Base-by-base conservation (phyloP, 192 early-diverging fungal species). In the Coemansia sp. region DNA sequence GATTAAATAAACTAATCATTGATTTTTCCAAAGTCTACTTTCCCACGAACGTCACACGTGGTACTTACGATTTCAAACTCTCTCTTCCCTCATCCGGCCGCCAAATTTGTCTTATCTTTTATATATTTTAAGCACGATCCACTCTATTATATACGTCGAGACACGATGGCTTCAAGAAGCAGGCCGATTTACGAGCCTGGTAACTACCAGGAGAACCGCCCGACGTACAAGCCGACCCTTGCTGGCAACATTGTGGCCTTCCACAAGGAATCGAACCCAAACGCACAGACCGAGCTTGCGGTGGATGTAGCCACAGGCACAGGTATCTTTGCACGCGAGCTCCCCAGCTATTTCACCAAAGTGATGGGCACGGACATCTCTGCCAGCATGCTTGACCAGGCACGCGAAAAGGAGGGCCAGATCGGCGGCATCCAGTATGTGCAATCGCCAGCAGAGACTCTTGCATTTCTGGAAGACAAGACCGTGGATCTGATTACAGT, bases 321-420 rank as follows among this genome's bases (percentile, higher is more conserved):
- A n/a, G n/a, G n/a, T n/a, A n/a, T n/a, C n/a, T n/a, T n/a, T n/a
- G n/a, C n/a, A n/a, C n/a, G n/a, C n/a, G n/a, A n/a, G n/a, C n/a
- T n/a, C n/a, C 63, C n/a, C n/a, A n/a, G n/a, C n/a, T n/a, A n/a
- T 82, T 4, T 72, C 66, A 4, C 72, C 79, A 2, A 75, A 82
- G 81, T 72, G 23, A 72, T 72, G 2, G 81, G 81, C 11, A 82
- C 81, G 1, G 81, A 75, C 4, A 70, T 78, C 42, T 67, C 78
- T n/a, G n/a, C n/a, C n/a, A n/a, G n/a, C n/a, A 82, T 82, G 81
- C 66, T 75, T 9, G 28, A 62, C 23, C 65, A 64, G 20, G 79
- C 79, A 27, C 72, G 68, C 36, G 41, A 63, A 55, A 11, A 22
- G 55, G 7, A 20, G 27, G 2, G 30, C 57, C 25, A 9, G 27